A percentile compares a stretch with the other conserved stretches of the same genome.
These are phyloP conservation scores for Ochetophila trinervis DNA, from an alignment of 306 rosid genomes.

Conservation along the genomic window DNA sequence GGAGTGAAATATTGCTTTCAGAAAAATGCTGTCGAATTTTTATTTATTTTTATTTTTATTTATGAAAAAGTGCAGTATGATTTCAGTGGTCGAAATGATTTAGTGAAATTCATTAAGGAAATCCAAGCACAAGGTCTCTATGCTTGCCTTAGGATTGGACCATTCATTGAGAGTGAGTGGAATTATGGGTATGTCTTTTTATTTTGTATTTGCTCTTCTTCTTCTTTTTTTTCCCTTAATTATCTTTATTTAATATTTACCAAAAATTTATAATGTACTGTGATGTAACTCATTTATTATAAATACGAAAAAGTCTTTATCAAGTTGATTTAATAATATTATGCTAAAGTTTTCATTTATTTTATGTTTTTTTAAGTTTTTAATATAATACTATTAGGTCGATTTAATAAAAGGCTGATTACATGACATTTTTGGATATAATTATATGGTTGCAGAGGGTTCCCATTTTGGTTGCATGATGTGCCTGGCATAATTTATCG, in stretches of 20 bases:
- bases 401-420: too few relatives aligned
- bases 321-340: too few relatives aligned
- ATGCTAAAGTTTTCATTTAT: too few relatives aligned
- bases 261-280: too few relatives aligned
- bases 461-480: conserved; percentile 78
- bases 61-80: conserved; percentile 40
- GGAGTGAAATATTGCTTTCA: too few relatives aligned
- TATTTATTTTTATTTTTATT: neutral
- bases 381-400: too few relatives aligned
- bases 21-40: neutral
- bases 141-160: conserved; percentile 76
- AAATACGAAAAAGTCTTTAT: too few relatives aligned
- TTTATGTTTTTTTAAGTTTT: too few relatives aligned
- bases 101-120: conserved; percentile 69
- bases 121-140: conserved; percentile 74
- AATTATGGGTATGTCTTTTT: conserved; percentile 53
- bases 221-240: neutral
- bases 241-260: neutral
- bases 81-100: conserved; percentile 59
- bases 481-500: conserved; percentile 67
- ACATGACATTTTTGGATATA: neutral
- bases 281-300: too few relatives aligned
- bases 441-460: conserved; percentile 43
- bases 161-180: conserved; percentile 79
- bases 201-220: neutral